These are phyloP conservation scores for Xylariaceae sp. DNA, from an alignment of 2,329 filamentous ascomycete genomes.

Conservation along the genomic window DNA sequence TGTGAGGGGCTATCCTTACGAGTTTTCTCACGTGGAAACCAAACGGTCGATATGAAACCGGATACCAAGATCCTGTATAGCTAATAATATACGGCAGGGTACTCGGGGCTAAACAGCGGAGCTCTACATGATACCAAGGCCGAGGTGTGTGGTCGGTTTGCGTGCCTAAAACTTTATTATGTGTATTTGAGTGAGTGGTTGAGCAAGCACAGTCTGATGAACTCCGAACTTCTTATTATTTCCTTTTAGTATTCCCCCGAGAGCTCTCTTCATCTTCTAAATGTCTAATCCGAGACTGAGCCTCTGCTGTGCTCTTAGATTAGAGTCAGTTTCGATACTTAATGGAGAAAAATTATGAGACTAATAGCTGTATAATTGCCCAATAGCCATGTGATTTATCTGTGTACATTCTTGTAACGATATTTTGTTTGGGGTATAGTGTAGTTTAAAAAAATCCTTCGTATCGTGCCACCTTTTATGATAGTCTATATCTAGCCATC, in stretches of 20 bases:
- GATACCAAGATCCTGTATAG: slow-evolving; percentile 34
- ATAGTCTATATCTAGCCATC: slow-evolving; percentile 17
- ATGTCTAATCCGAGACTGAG: slow-evolving; percentile 48
- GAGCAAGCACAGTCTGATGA: slow-evolving; percentile 42
- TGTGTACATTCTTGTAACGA: background rate
- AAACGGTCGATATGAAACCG: slow-evolving; percentile 27
- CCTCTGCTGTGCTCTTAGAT: slow-evolving; percentile 38
- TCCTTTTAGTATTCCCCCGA: slow-evolving; percentile 52
- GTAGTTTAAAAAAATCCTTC: slow-evolving; percentile 13
- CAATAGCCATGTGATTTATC: background rate
- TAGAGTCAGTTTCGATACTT: slow-evolving; percentile 50
- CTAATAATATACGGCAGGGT: slow-evolving; percentile 29
- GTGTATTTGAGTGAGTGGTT: slow-evolving; percentile 45
- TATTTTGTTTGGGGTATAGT: slow-evolving; percentile 27
- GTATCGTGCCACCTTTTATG: slow-evolving; percentile 5
- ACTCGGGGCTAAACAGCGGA: slow-evolving; percentile 29
- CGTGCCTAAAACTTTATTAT: slow-evolving; percentile 41
- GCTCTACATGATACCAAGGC: slow-evolving; percentile 35
- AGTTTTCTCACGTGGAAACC: slow-evolving; percentile 28
- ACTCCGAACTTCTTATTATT: slow-evolving; percentile 51
- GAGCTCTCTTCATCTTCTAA: slow-evolving; percentile 45
- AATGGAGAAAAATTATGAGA: slow-evolving; percentile 44
- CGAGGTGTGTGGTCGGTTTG: slow-evolving; percentile 29
- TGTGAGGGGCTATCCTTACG: slow-evolving; percentile 26
- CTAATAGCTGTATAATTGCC: slow-evolving; percentile 28